Evolutionary conservation across 2,329 filamentous ascomycete species (phyloP).

Genomic region (Phyllosticta citribraziliensis): DNA sequence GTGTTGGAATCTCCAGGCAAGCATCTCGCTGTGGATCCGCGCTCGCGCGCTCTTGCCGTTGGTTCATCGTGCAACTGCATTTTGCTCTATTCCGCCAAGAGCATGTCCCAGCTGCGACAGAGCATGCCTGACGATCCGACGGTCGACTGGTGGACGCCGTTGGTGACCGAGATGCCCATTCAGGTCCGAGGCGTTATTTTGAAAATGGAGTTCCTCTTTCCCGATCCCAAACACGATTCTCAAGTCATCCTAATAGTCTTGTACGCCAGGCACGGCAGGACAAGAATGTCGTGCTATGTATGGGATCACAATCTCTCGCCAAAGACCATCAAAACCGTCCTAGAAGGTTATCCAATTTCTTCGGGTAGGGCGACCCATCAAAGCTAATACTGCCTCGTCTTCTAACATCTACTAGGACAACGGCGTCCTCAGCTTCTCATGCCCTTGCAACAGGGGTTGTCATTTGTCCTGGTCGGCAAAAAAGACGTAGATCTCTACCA

Average conservation of each 20-base stretch:
- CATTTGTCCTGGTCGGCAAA: slow-evolving; percentile 32
- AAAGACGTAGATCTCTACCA: slow-evolving; percentile 28
- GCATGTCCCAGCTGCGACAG: slow-evolving; percentile 42
- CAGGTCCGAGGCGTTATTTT: slow-evolving; percentile 63
- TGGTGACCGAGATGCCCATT: slow-evolving; percentile 43
- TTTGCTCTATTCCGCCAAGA: slow-evolving; percentile 59
- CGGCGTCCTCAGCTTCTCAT: slow-evolving; percentile 29
- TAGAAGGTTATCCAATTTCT: slow-evolving; percentile 5
- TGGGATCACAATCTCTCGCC: slow-evolving; percentile 41
- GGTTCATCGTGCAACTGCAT: slow-evolving; percentile 62
- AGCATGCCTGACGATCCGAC: slow-evolving; percentile 12
- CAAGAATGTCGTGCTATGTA: slow-evolving; percentile 41
- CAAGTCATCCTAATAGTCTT: slow-evolving; percentile 69
- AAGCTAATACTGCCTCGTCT: not conserved
- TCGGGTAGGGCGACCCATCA: not conserved
- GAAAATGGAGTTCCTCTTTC: slow-evolving; percentile 78
- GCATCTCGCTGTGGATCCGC: slow-evolving; percentile 69
- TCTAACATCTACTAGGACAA: slow-evolving; percentile 18
- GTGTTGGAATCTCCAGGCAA: slow-evolving; percentile 48
- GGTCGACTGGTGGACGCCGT: slow-evolving; percentile 39
- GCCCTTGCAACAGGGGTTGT: slow-evolving; percentile 29
- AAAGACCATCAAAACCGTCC: slow-evolving; percentile 13
- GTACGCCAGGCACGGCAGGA: slow-evolving; percentile 34
- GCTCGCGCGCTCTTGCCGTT: slow-evolving; percentile 53
- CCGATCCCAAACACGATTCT: slow-evolving; percentile 53